A percentile compares a stretch with the other conserved stretches of the same genome.
These are phyloP conservation scores for Pezicula radicicola DNA, from an alignment of 2,329 filamentous ascomycete genomes.

Conservation along the genomic window DNA sequence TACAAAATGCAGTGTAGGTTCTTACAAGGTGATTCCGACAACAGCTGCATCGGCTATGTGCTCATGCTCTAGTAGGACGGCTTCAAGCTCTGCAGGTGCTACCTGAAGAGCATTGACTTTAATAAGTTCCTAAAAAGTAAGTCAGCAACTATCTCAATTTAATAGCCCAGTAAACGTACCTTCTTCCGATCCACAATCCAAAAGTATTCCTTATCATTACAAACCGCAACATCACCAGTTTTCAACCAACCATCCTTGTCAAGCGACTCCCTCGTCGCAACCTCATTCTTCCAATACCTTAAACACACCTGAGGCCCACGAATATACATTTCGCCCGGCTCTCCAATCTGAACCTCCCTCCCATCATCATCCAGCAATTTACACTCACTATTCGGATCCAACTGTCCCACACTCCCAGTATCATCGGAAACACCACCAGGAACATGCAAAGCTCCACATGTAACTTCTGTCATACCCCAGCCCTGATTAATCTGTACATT, in stretches of 20 bases:
- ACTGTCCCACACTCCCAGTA: conserved; percentile 47
- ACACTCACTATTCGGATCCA: conserved; percentile 51
- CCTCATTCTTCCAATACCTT: conserved; percentile 55
- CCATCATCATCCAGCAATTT: conserved; percentile 52
- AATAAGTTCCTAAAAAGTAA: conserved; percentile 47
- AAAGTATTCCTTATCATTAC: conserved; percentile 43
- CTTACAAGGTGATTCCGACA: conserved; percentile 47
- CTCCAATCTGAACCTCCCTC: conserved; percentile 42
- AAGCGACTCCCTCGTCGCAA: conserved; percentile 48
- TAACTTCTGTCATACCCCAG: conserved; percentile 60
- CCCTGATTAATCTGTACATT: conserved; percentile 44
- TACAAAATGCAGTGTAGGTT: conserved; percentile 2
- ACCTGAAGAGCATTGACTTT: conserved; percentile 59
- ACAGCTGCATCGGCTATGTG: conserved; percentile 52
- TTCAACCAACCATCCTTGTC: conserved; percentile 53
- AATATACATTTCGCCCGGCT: conserved; percentile 52
- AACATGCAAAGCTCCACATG: conserved; percentile 39
- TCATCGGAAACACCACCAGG: conserved; percentile 35
- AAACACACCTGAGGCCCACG: conserved; percentile 55
- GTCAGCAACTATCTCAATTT: not conserved
- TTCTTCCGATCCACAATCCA: conserved; percentile 55
- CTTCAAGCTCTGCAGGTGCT: conserved; percentile 55
- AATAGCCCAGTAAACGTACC: conserved; percentile 20
- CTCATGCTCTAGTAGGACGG: conserved; percentile 47
- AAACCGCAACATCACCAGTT: conserved; percentile 54